Conservation (phyloP, 164 flowering plant species). For the Stephania japonica region DNA sequence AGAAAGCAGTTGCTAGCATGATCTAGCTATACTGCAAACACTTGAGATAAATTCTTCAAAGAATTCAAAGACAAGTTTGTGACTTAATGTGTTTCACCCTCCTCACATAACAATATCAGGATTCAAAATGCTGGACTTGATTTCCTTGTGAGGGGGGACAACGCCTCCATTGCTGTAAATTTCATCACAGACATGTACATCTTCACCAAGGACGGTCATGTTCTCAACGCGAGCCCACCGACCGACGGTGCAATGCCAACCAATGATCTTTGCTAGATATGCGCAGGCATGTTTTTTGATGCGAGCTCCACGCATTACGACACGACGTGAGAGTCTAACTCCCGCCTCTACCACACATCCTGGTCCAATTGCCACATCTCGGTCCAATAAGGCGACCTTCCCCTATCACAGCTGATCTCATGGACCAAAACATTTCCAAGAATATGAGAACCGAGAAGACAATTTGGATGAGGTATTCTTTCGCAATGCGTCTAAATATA, state of each 20-base stretch:
- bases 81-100: neutral
- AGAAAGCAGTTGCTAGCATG: too few relatives aligned
- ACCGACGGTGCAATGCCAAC: conserved; percentile 97
- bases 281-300: conserved; percentile 84
- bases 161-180: conserved; percentile 97
- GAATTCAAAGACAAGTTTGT: neutral
- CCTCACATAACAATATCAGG: conserved; percentile 96
- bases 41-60: neutral
- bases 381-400: conserved; percentile 97
- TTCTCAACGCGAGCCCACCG: conserved; percentile 98
- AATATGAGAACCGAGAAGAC: conserved; percentile 59
- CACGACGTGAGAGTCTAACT: conserved; percentile 92
- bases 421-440: conserved; percentile 87
- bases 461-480: conserved; percentile 64
- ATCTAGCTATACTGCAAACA: neutral
- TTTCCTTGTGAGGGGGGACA: conserved; percentile 95
- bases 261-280: conserved; percentile 83
- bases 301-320: conserved; percentile 87
- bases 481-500: conserved; percentile 74
- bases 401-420: conserved; percentile 77
- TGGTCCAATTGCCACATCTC: conserved; percentile 90
- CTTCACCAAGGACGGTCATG: conserved; percentile 97
- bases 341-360: conserved; percentile 94
- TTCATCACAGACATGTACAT: conserved; percentile 92
- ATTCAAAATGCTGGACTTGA: conserved; percentile 85